Base-by-base conservation (phyloP, 768 basidiomycete species). In the Gelatoporia subvermispora region DNA sequence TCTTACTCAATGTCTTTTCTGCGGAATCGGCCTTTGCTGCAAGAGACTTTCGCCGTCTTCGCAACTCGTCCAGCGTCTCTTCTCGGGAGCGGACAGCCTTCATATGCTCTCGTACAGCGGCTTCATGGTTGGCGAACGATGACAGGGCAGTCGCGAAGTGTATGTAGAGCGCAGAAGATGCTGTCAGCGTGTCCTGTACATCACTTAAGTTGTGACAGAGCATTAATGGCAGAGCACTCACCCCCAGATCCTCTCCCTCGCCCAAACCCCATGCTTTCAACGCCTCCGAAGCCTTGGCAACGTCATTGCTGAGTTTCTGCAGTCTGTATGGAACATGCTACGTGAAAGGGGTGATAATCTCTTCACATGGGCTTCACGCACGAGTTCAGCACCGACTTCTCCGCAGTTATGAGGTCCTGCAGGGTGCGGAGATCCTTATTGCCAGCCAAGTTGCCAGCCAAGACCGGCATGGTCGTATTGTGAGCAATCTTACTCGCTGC, bases 371-470 rank as follows among this genome's bases (percentile, higher is more conserved):
- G 17, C 15, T 20, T 1, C 9, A 73, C 83, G 58, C 57, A 92
- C 89, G 86, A 78, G 41, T 74, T 68, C 24, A 94, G 72, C 8
- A 94, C 82, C 7, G 77, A 69, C 70, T 97, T 97, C 68, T 96
- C 93, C 1, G 88, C 79, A 2, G 81, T 85, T 48, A 97, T 97
- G 53, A 95, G 74, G 60, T 93, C 92, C 62, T 96, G 93, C 8
- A 96, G 70, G 0, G 84, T 80, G 22, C 85, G 71, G 3, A 93
- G 68, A 63, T 94, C 93, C 58, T 83, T 81, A 63, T 91, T 93
- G 1, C 78, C 78, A 15, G 72, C 70, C 9, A 88, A 67, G 28
- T 91, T 93, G n/a, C 52, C 74, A 16, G 73, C 70, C 4, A 90
- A 66, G 0, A 81, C 73, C 37, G 92, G 86, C 5, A 93, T 71